Evolutionary conservation across 768 basidiomycete genomes (phyloP).

Genomic region (Podaxis rugospora): DNA sequence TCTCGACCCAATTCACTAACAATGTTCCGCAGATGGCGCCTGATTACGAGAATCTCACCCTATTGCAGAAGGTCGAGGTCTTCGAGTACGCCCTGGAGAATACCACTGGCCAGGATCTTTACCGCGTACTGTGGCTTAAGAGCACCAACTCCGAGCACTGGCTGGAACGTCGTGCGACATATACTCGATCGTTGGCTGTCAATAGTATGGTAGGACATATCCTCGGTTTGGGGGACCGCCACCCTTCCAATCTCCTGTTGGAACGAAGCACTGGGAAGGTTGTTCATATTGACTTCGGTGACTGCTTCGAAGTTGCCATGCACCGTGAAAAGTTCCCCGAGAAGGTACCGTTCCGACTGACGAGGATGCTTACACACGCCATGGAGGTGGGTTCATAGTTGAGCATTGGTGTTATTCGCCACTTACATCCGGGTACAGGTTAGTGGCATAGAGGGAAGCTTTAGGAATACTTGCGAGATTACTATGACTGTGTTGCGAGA

Average conservation of each 20-base stretch:
- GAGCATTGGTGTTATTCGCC: slow-evolving; percentile 3
- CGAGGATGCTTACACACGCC: slow-evolving; percentile 96
- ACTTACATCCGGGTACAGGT: slow-evolving; percentile 45
- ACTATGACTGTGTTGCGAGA: slow-evolving; percentile 96
- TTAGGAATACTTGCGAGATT: slow-evolving; percentile 92
- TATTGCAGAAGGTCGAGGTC: slow-evolving; percentile 97
- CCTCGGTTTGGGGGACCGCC: slow-evolving; percentile 93
- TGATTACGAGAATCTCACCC: slow-evolving; percentile 90
- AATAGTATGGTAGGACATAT: slow-evolving; percentile 99
- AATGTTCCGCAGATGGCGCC: slow-evolving; percentile 83
- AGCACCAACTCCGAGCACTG: slow-evolving; percentile 95
- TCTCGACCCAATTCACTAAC: slow-evolving; percentile 3
- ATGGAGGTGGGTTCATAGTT: slow-evolving; percentile 74
- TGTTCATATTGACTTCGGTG: slow-evolving; percentile 96
- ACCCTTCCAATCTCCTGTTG: slow-evolving; percentile 92
- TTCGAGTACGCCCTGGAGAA: slow-evolving; percentile 99
- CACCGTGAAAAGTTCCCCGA: slow-evolving; percentile 98
- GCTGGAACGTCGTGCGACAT: slow-evolving; percentile 93
- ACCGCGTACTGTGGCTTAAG: slow-evolving; percentile 95
- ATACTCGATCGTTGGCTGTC: slow-evolving; percentile 92
- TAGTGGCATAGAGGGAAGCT: slow-evolving; percentile 97
- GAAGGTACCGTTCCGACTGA: slow-evolving; percentile 96
- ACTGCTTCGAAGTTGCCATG: slow-evolving; percentile 98
- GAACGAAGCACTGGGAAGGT: slow-evolving; percentile 91
- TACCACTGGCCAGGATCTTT: slow-evolving; percentile 96